Conservation (phyloP, 2,329 filamentous ascomycete genomes). For the Calonectria naviculata region DNA sequence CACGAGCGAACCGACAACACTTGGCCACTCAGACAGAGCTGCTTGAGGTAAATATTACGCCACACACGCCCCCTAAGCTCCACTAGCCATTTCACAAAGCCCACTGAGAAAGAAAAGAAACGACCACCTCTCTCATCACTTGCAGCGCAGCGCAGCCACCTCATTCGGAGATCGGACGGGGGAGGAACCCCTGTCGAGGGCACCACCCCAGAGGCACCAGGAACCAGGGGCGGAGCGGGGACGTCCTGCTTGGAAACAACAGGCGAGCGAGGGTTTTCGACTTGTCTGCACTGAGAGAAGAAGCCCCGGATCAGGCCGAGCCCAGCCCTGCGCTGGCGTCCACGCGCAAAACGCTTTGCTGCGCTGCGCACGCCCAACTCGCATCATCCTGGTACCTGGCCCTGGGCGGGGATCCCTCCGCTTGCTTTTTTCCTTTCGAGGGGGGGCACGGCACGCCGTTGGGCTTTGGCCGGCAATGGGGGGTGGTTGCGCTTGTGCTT, state of each 20-base stretch:
- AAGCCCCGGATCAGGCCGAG: conserved; percentile 11
- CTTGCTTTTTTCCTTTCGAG: conserved; percentile 33
- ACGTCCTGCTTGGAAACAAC: not conserved
- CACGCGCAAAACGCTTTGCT: conserved; percentile 30
- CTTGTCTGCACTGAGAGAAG: not conserved
- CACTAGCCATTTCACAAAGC: conserved; percentile 5
- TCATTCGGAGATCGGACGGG: conserved; percentile 23
- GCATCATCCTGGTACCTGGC: conserved; percentile 22
- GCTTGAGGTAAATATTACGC: not conserved
- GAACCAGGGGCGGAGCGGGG: conserved; percentile 22
- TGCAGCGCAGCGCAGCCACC: conserved; percentile 31
- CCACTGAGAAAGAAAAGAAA: conserved; percentile 1
- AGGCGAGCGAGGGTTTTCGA: not conserved
- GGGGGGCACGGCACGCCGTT: not conserved
- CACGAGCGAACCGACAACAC: not conserved
- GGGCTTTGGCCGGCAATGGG: conserved; percentile 2
- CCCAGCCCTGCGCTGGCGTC: conserved; percentile 15
- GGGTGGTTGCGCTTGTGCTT: conserved; percentile 6
- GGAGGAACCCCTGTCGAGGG: conserved; percentile 29
- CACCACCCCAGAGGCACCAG: not conserved
- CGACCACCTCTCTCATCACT: conserved; percentile 27
- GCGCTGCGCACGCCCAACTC: conserved; percentile 17
- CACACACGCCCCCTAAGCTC: conserved; percentile 7
- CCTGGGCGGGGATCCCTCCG: conserved; percentile 25
- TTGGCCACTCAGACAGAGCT: conserved; percentile 16